These are phyloP conservation scores for Malus hybrid DNA, from an alignment of 331 rosid genomes.

Conservation along the genomic window DNA sequence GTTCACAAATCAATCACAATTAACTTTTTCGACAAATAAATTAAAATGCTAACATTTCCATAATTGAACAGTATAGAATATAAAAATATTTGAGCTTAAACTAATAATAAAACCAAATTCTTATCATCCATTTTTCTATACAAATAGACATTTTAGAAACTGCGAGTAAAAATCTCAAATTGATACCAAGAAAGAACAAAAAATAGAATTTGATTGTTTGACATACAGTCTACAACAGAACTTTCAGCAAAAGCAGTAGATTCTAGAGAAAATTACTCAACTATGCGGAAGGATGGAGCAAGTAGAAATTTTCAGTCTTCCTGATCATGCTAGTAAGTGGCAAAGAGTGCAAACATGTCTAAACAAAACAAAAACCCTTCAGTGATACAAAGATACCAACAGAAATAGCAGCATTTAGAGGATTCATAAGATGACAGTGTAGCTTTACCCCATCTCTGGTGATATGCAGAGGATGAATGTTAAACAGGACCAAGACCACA, in stretches of 20 bases:
- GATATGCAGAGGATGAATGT: background rate
- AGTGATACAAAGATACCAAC: background rate
- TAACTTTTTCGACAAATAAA: background rate
- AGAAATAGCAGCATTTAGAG: background rate
- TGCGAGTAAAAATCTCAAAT: background rate
- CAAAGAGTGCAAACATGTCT: background rate
- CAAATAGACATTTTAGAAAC: background rate
- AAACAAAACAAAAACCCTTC: conserved; percentile 16
- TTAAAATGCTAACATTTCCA: background rate
- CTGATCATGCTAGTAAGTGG: background rate
- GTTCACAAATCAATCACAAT: background rate
- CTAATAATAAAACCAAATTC: background rate
- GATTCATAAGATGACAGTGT: background rate
- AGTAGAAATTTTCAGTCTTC: background rate
- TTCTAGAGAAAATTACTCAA: too few species aligned
- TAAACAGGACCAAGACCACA: background rate
- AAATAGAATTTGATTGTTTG: background rate
- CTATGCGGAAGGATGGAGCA: background rate
- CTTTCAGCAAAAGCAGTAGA: too few species aligned
- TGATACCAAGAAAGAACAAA: background rate
- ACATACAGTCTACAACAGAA: background rate
- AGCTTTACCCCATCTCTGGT: background rate
- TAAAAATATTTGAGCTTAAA: background rate
- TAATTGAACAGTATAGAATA: background rate
- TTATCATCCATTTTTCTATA: background rate